A percentile compares a stretch with the other conserved stretches of the same genome.
These are phyloP conservation scores for Azolla pinnata DNA, from an alignment of 75 land plant genomes.

Conservation along the genomic window DNA sequence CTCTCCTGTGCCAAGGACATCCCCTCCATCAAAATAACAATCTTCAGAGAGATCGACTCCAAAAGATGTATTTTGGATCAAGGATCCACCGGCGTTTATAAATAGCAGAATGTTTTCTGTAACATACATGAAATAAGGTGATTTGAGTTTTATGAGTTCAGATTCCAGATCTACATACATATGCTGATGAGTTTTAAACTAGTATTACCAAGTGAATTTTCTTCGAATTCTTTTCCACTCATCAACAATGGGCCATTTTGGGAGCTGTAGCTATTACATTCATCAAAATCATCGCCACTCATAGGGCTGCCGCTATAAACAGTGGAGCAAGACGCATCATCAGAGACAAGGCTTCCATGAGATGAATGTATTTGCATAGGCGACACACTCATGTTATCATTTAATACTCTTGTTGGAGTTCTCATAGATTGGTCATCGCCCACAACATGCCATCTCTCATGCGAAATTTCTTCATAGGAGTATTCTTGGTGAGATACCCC, in stretches of 20 bases:
- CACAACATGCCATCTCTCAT: too few species aligned
- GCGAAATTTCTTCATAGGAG: too few species aligned
- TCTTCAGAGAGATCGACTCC: conserved; percentile 37
- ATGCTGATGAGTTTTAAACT: background rate
- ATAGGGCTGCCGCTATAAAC: background rate
- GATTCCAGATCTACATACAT: too few species aligned
- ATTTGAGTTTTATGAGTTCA: background rate
- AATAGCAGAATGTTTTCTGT: conserved; percentile 15
- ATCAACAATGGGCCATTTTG: background rate
- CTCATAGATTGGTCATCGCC: background rate
- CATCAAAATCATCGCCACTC: background rate
- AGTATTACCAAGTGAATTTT: background rate
- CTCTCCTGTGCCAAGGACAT: conserved; percentile 38
- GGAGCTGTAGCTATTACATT: background rate
- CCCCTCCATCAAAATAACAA: conserved; percentile 52
- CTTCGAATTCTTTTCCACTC: background rate
- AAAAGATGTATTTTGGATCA: conserved; percentile 10
- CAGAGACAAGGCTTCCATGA: background rate
- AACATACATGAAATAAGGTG: background rate
- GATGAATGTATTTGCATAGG: background rate
- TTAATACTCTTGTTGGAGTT: background rate
- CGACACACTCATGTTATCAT: background rate
- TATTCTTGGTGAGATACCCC: background rate
- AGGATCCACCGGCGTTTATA: conserved; percentile 40
- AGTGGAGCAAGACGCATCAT: background rate